These are phyloP conservation scores for Incumbomyces delicatus DNA, from an alignment of 2,329 filamentous ascomycete species.

Conservation along the genomic window DNA sequence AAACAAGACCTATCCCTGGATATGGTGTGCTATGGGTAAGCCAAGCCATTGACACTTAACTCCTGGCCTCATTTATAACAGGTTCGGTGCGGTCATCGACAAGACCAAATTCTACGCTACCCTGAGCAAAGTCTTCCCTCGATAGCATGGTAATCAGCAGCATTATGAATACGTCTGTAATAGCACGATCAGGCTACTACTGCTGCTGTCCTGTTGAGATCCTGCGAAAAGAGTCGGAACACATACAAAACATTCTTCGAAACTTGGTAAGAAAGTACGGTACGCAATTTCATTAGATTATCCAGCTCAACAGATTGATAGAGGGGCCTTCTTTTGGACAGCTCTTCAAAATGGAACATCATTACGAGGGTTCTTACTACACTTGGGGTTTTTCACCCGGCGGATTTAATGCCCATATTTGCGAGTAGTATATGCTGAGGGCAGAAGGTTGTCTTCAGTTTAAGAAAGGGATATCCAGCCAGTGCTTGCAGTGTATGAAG, in stretches of 20 bases:
- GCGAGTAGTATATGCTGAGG: too few relatives aligned
- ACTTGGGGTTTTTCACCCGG: too few relatives aligned
- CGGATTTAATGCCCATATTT: too few relatives aligned
- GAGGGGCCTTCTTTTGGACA: constrained; percentile 20
- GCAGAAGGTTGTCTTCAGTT: too few relatives aligned
- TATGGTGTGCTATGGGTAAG: constrained; percentile 32
- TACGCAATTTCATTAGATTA: too few relatives aligned
- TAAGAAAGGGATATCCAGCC: too few relatives aligned
- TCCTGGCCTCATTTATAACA: constrained; percentile 3
- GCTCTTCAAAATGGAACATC: constrained; percentile 18
- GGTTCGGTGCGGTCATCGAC: constrained; percentile 20
- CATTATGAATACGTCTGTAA: not conserved
- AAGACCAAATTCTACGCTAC: constrained; percentile 11
- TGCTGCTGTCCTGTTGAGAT: not conserved
- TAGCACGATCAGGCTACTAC: not conserved
- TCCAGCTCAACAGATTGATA: too few relatives aligned
- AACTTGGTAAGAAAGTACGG: not conserved
- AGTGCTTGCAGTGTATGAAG: too few relatives aligned
- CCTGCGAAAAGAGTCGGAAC: too few relatives aligned
- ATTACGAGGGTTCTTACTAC: too few relatives aligned
- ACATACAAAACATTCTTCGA: too few relatives aligned
- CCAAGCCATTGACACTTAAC: constrained; percentile 1
- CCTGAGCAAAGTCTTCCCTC: not conserved
- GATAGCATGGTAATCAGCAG: not conserved
- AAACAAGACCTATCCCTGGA: constrained; percentile 23